phyloP scores from a whole-genome alignment of 768 basidiomycete species.

The Boletus pseudopeckii region DNA sequence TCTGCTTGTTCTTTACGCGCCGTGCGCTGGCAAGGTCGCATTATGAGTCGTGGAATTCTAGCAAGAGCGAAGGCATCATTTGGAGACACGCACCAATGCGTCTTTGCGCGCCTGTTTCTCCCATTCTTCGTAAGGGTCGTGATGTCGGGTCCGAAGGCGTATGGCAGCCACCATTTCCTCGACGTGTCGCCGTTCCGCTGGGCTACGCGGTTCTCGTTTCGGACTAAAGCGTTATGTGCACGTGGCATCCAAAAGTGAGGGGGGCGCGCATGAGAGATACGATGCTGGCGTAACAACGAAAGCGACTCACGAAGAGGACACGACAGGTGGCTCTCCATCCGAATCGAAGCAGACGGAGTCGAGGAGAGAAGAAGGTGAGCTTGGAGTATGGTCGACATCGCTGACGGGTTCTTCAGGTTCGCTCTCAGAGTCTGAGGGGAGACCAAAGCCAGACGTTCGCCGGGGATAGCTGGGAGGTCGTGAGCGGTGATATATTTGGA shows the following conservation, averaged over 20 bases:
- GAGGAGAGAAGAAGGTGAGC: constrained; percentile 34
- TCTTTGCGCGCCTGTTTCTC: constrained; percentile 47
- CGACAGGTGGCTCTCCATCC: constrained; percentile 37
- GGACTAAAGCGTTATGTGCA: constrained; percentile 7
- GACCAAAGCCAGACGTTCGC: constrained; percentile 52
- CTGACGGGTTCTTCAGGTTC: constrained; percentile 32
- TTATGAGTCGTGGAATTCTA: neutral
- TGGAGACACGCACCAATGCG: constrained; percentile 37
- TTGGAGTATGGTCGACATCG: constrained; percentile 35
- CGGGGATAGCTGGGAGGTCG: constrained; percentile 18
- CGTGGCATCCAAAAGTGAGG: neutral
- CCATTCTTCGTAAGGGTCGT: constrained; percentile 50
- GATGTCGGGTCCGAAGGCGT: constrained; percentile 39
- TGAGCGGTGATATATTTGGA: neutral
- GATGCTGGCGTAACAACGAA: neutral
- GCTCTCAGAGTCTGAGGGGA: constrained; percentile 48
- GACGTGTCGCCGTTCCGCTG: constrained; percentile 34
- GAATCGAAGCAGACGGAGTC: constrained; percentile 43
- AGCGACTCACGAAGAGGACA: constrained; percentile 34
- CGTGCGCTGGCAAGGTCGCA: constrained; percentile 29
- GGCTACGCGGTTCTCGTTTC: constrained; percentile 20
- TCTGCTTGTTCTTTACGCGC: constrained; percentile 35
- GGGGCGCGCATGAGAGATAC: neutral
- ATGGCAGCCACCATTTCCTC: constrained; percentile 48
- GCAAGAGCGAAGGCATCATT: neutral